Evolutionary conservation across 495 filamentous ascomycete species (phyloP), one percentile per base, ranked within the genome.

Genomic region (Daldinia concentrica): DNA sequence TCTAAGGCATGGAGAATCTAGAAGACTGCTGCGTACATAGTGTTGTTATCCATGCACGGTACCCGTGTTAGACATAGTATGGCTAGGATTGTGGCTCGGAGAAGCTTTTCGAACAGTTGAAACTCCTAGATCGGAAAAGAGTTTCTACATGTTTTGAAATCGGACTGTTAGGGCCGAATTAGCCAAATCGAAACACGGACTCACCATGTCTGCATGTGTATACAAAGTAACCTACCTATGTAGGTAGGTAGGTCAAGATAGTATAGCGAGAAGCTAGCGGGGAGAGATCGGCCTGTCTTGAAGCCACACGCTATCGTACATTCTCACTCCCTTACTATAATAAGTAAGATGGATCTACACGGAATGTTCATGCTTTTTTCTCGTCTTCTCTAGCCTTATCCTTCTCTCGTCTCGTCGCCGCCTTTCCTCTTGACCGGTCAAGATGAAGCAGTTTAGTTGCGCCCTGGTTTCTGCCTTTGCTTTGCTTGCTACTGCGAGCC

Each of bases 361-460:
- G 6, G 17, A 32, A 57, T 34, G 9, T 24, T 12, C 30, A 57
- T 22, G 15, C 0, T 22, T 34, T 19, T 8, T 36, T 36, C 29
- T 57, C 30, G 4, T 36, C 30, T 57, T 34, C 54, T 57, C 17
- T 7, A 19, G 7, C 17, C 29, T 43, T 26, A 9, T 12, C 54
- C 19, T 14, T 37, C 63, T 41, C 27, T 51, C 58, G 41, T 29
- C 43, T 56, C 30, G n/a, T 12, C n/a, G 29, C 8, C 12, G 26
- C n/a, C 6, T 41, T 30, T 37, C 32, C 24, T 41, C 34, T 62
- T 22, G 55, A 50, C 55, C 30, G 37, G 24, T 60, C 62, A 73
- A 66, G 37, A 77, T 77, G 74, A 73, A 63, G 69, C 51, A 41
- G 51, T 63, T 73, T 36, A 50, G 45, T 50, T 62, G 17, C 45